Conservation (phyloP, 179 eudicot genomes). For the Spergularia azorica region DNA sequence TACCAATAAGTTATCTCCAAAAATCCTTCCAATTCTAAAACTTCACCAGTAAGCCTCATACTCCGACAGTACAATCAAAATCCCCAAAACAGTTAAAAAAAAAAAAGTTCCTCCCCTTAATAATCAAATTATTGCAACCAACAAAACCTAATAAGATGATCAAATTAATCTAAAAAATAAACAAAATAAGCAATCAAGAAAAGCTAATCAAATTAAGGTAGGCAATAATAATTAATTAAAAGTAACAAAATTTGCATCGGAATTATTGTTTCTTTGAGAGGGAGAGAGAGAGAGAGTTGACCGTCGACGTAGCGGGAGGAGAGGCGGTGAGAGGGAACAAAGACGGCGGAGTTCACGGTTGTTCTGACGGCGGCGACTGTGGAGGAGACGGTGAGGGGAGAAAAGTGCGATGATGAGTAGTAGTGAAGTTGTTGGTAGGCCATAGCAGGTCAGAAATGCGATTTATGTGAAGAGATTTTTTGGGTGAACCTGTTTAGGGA, state of each 20-base stretch:
- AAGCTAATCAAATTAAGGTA: too few relatives aligned
- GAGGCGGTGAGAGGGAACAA: conserved; percentile 10
- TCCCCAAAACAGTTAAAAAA: too few relatives aligned
- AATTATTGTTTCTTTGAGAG: background rate
- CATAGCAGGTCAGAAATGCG: conserved; percentile 22
- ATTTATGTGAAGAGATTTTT: background rate
- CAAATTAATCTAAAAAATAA: too few relatives aligned
- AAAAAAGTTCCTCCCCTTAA: too few relatives aligned
- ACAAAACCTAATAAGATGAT: too few relatives aligned
- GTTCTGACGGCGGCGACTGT: conserved; percentile 13
- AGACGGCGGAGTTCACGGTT: background rate
- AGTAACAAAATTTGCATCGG: background rate
- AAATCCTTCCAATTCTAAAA: too few relatives aligned
- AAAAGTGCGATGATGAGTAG: conserved; percentile 1
- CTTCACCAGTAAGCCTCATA: too few relatives aligned
- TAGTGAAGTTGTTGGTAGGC: conserved; percentile 20
- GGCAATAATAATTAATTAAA: background rate
- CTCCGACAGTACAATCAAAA: too few relatives aligned
- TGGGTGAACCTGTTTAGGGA: conserved; percentile 3
- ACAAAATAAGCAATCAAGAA: too few relatives aligned
- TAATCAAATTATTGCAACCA: too few relatives aligned
- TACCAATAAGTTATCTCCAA: too few relatives aligned
- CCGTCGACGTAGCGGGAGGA: background rate
- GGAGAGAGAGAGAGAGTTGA: background rate
- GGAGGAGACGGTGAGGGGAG: conserved; percentile 11